Evolutionary conservation across 148 eudicot species (phyloP).

Genomic region (Fallopia convolvulus): DNA sequence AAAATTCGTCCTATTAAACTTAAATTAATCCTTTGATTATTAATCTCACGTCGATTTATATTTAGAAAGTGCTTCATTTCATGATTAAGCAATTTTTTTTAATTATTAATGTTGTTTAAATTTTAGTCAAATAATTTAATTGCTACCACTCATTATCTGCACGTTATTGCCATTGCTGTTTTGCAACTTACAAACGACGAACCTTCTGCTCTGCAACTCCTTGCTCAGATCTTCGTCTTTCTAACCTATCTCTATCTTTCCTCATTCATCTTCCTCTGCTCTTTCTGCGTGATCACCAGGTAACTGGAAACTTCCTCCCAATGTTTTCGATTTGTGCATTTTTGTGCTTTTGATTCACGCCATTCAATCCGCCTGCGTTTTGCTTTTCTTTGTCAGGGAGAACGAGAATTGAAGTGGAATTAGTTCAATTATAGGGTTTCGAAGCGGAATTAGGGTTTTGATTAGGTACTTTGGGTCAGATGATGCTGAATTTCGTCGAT

Average conservation of each 20-base stretch:
- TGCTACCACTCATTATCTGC: neutral
- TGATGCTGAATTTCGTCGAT: neutral
- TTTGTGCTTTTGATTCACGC: neutral
- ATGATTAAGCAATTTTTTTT: neutral
- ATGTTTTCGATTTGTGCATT: neutral
- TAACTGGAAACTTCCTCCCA: neutral
- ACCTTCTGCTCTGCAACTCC: constrained; percentile 8
- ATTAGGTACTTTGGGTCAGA: neutral
- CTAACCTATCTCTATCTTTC: neutral
- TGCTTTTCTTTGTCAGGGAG: neutral
- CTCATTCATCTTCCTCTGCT: neutral
- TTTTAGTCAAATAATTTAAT: neutral
- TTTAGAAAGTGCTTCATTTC: neutral
- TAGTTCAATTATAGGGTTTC: neutral
- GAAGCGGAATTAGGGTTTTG: constrained; percentile 6
- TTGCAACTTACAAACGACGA: neutral
- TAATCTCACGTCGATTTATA: neutral
- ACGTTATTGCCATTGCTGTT: constrained; percentile 8
- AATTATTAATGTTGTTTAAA: neutral
- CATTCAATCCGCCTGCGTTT: neutral
- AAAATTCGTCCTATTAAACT: neutral
- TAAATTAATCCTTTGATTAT: neutral
- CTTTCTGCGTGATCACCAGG: neutral
- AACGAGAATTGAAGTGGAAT: neutral
- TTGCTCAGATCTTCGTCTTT: neutral